Base-by-base conservation (phyloP, 345 rosid species). In the Linum trigynum region DNA sequence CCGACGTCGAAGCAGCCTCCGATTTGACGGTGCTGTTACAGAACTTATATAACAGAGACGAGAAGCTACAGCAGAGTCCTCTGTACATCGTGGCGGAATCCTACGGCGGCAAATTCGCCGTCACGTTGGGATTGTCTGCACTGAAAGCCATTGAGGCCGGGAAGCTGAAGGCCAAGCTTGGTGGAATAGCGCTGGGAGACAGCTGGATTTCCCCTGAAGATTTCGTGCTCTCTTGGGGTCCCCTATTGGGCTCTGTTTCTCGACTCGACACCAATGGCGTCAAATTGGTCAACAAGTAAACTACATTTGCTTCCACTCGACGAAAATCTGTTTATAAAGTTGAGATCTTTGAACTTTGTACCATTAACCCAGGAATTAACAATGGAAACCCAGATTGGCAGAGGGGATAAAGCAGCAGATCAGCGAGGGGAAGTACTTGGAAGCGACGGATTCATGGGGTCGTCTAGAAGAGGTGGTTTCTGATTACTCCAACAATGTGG, bases 1-100 rank as follows among this genome's bases (percentile, higher is more conserved):
- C 79, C 60, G 98, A 92, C 67, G 82, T 72, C 45, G 97, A 87
- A 61, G 96, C 96, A 39, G 98, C 88, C 15, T 64, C 65, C n/a
- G 98, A 92, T 76, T 74, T 92, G 67, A 87, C 90, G 3, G 72
- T 75, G 69, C 73, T 92, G 61, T 70, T 92, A 70, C 70, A 76
- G 61, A 72, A 70, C 61, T 39, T 90, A 42, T 87, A 83, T 69
- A 84, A 82, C 48, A 65, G 68, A 56, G 68, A 87, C 40, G 59
- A 76, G 39, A 51, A 32, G 8, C 74, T 89, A 3, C 94, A 78
- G 68, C 72, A 80, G 70, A 85, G 90, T 61, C 97, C 45, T 42
- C 9, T 42, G 45, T 42, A 42, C 45, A 42, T 42, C 5, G 9
- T 42, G 5, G 45, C 7, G 9, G 9, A 42, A 9, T 42, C 45